Percentiles rank a stretch among this genome's conserved stretches.
phyloP scores from a whole-genome alignment of 768 basidiomycete species.

The Suillus subalutaceus region DNA sequence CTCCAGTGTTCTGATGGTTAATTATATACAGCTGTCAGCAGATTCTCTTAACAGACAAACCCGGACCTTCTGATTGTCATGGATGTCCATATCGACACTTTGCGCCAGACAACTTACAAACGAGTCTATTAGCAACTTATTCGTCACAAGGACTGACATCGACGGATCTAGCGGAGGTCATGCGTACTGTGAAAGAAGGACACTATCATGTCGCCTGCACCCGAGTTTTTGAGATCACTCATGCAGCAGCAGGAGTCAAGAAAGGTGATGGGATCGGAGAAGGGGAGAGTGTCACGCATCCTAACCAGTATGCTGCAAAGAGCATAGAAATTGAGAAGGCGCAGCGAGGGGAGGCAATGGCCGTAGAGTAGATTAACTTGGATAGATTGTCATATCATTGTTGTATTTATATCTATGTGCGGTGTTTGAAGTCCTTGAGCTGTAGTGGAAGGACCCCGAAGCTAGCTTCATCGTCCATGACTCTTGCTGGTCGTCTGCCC shows the following conservation, averaged over 20 bases:
- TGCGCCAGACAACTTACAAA: conserved; percentile 77
- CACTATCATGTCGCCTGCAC: conserved; percentile 98
- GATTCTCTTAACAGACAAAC: conserved; percentile 72
- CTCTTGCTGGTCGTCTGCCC: conserved; percentile 27
- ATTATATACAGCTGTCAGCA: conserved; percentile 75
- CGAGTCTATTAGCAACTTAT: conserved; percentile 72
- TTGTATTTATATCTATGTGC: conserved; percentile 8
- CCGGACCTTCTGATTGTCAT: conserved; percentile 67
- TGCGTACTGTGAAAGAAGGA: conserved; percentile 71
- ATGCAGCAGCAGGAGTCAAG: conserved; percentile 67
- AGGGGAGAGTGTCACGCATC: conserved; percentile 90
- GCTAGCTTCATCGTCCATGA: conserved; percentile 19
- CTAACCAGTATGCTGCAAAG: conserved; percentile 84
- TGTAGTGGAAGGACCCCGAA: conserved; percentile 2
- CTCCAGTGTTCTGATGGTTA: conserved; percentile 6
- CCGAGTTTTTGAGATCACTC: conserved; percentile 94
- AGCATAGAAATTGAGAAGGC: conserved; percentile 68
- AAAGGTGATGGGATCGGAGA: conserved; percentile 89
- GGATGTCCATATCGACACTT: conserved; percentile 97
- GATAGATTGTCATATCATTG: not conserved
- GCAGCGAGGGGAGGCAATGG: conserved; percentile 47
- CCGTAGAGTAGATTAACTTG: conserved; percentile 31
- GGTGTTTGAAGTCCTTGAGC: conserved; percentile 15
- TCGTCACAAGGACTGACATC: conserved; percentile 64
- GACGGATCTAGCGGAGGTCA: conserved; percentile 79